Evolutionary conservation across 75 land plant genomes (phyloP), one percentile per base, ranked within the genome.

Genomic region (Azolla pinnata): DNA sequence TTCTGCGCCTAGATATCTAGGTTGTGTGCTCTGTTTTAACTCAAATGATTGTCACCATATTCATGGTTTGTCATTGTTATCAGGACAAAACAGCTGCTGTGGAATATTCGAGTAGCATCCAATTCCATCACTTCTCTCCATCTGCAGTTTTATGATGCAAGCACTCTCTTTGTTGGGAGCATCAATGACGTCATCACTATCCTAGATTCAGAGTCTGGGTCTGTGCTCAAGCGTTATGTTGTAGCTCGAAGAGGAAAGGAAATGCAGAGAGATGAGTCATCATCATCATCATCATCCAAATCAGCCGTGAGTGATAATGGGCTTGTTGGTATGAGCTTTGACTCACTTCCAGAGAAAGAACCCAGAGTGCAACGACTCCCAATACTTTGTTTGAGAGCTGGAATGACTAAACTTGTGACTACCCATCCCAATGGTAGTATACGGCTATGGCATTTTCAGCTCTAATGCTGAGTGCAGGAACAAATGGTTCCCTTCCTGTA

Each of bases 331-430:
- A 81, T 4, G 42, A 70, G 53, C 25, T 79, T 62, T n/a, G 59
- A 5, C 46, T 59, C 61, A 25, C 61, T 79, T 0, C 7, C 75
- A 21, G 82, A 81, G 38, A 57, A 33, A 1, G 60, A 81, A 16
- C 76, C 78, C 0, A 71, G 48, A 58, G 45, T 32, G 7, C 7
- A n/a, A 27, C 70, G 83, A 5, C 73, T 77, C 57, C 71, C 79
- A 44, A 86, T 90, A 27, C 75, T 75, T 8, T 75, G 87, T 60
- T 54, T 79, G 50, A 82, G 79, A 52, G 80, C 83, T 56, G 91
- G 90, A 21, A 71, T 76, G 84, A 73, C 82, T 27, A 84, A 79
- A 59, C 67, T 90, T 33, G 76, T 86, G n/a, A 86, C 91, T 21
- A 61, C 81, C 1, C 91, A 90, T 45, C 73, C 76, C 53, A 69